Evolutionary conservation across 257 asterid species (phyloP).

Genomic region (Nicotiana obtusifolia): DNA sequence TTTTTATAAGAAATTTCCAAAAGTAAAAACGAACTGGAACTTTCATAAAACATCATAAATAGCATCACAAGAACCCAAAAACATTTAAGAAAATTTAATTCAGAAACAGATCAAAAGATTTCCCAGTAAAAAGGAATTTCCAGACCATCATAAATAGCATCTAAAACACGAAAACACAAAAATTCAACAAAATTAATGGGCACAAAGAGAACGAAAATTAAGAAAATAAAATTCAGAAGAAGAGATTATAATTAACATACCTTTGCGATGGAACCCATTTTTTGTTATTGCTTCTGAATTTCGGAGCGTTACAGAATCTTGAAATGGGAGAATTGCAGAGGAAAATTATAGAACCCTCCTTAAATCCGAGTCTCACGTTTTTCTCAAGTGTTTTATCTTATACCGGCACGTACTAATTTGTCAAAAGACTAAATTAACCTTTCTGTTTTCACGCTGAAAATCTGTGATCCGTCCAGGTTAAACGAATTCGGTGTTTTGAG

Average conservation of each 20-base stretch:
- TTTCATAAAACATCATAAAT: neutral
- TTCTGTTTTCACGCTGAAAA: neutral
- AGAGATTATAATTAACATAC: neutral
- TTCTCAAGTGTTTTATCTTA: neutral
- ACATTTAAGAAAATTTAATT: neutral
- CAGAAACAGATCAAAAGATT: neutral
- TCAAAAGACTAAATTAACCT: conserved; percentile 21
- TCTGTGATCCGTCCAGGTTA: conserved; percentile 26
- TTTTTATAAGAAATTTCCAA: neutral
- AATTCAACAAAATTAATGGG: neutral
- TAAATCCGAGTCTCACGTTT: neutral
- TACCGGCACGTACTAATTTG: neutral
- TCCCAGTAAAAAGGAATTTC: neutral
- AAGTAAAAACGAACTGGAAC: neutral
- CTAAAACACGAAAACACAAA: neutral
- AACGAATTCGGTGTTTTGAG: conserved; percentile 12
- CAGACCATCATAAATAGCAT: neutral
- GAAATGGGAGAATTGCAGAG: neutral
- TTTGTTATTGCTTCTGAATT: neutral
- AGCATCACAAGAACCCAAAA: neutral
- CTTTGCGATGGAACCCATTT: conserved; percentile 12
- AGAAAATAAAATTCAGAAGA: neutral
- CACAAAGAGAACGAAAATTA: neutral
- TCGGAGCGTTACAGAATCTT: neutral
- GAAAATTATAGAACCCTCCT: neutral